Conservation (phyloP, 2,329 filamentous ascomycete species). For the Ceratocystis huliohia region DNA sequence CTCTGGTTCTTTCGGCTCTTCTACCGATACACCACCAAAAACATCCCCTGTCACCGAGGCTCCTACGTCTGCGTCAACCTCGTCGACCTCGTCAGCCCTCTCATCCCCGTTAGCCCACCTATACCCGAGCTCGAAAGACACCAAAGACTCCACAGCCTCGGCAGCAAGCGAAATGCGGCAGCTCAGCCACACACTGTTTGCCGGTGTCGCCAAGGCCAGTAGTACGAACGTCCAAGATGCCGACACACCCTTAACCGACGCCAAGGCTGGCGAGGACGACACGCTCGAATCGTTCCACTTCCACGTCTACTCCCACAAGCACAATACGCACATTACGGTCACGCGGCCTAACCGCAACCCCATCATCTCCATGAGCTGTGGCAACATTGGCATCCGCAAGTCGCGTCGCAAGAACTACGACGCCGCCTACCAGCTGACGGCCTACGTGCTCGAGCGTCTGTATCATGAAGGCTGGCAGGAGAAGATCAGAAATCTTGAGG, state of each 20-base stretch:
- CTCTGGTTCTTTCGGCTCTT: neutral
- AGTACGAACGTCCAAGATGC: slow-evolving; percentile 4
- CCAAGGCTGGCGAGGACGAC: slow-evolving; percentile 23
- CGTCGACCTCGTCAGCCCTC: slow-evolving; percentile 6
- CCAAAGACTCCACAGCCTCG: neutral
- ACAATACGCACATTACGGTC: slow-evolving; percentile 91
- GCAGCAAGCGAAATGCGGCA: neutral
- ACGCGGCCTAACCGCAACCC: slow-evolving; percentile 68
- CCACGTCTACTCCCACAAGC: slow-evolving; percentile 74
- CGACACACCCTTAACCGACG: slow-evolving; percentile 17
- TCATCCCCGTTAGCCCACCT: slow-evolving; percentile 13
- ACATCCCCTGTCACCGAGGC: neutral
- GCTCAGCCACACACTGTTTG: slow-evolving; percentile 12
- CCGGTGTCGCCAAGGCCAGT: neutral
- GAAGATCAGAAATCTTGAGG: slow-evolving; percentile 64
- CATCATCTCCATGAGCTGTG: slow-evolving; percentile 66
- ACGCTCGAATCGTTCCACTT: slow-evolving; percentile 61
- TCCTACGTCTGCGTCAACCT: slow-evolving; percentile 5
- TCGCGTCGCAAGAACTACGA: slow-evolving; percentile 71
- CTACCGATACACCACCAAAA: neutral
- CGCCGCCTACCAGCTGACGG: slow-evolving; percentile 77
- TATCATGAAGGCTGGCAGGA: slow-evolving; percentile 67
- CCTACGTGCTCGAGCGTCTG: slow-evolving; percentile 72
- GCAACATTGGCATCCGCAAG: slow-evolving; percentile 88
- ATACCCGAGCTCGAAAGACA: neutral